These are phyloP conservation scores for Chytriomyces sp. DNA, from an alignment of 192 early-diverging fungal species.

Conservation along the genomic window DNA sequence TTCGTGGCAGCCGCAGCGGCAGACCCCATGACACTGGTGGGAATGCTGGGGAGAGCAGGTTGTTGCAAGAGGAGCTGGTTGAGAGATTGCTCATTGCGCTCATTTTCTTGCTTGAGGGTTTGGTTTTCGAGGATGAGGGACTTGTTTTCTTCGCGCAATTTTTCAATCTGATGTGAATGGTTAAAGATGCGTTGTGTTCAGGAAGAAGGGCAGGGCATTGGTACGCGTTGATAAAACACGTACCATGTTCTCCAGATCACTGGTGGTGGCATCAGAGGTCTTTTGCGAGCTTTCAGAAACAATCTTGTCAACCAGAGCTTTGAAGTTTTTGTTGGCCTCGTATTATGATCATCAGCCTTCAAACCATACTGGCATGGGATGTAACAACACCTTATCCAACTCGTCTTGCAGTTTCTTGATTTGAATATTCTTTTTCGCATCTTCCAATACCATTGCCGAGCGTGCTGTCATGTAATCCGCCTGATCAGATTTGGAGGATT, in stretches of 20 bases:
- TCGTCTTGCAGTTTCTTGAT: conserved; percentile 17
- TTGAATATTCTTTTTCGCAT: conserved; percentile 20
- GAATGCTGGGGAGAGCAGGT: not conserved
- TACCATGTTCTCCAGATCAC: not conserved
- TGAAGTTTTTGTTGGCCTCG: not conserved
- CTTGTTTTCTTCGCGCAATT: conserved; percentile 22
- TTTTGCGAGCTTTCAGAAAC: not conserved
- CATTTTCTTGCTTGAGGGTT: conserved; percentile 22
- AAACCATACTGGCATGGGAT: not conserved
- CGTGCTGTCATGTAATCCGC: not conserved
- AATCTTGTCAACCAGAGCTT: conserved; percentile 14
- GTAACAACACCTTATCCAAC: conserved; percentile 7
- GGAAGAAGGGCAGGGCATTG: not conserved
- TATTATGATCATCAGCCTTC: not conserved
- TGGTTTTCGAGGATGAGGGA: conserved; percentile 17
- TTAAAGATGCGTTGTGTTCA: not conserved
- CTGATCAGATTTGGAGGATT: not conserved
- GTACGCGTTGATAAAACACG: too few species aligned
- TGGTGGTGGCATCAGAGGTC: not conserved
- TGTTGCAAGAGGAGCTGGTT: not conserved
- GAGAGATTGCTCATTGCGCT: conserved; percentile 7
- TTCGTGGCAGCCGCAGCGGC: too few species aligned
- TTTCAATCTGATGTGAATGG: not conserved
- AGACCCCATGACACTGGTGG: too few species aligned
- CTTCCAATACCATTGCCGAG: conserved; percentile 15